These are phyloP conservation scores for Didymella pinodella DNA, from an alignment of 2,329 filamentous ascomycete genomes.

Conservation along the genomic window DNA sequence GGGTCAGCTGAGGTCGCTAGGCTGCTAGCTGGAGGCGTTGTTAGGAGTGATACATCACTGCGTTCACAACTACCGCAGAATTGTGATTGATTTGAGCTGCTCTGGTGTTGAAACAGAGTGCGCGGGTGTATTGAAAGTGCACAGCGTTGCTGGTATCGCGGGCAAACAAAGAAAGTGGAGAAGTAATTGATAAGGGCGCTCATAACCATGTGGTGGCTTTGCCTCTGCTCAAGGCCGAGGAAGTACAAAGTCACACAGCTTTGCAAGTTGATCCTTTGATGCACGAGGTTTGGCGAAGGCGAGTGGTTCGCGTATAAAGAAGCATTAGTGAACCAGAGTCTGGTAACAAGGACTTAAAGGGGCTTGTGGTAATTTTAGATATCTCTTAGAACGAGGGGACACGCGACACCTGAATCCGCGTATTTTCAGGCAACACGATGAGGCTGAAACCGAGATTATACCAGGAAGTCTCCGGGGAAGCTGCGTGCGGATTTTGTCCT, in stretches of 20 bases:
- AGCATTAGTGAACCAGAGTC: neutral
- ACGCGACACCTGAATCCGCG: neutral
- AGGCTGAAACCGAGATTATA: neutral
- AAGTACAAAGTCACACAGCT: neutral
- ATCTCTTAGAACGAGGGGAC: neutral
- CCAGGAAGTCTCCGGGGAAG: neutral
- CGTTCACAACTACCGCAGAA: neutral
- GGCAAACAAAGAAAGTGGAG: neutral
- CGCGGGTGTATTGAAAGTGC: neutral
- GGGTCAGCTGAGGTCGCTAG: slow-evolving; percentile 1
- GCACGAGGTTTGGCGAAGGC: neutral
- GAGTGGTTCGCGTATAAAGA: neutral
- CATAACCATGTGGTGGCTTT: neutral
- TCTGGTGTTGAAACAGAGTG: neutral
- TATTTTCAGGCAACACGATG: neutral
- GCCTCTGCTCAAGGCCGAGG: neutral
- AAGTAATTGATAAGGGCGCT: neutral
- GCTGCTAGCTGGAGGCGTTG: neutral
- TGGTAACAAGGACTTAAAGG: neutral
- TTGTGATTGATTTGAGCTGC: neutral
- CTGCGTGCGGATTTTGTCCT: neutral
- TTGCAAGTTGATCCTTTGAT: neutral
- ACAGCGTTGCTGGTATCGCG: neutral
- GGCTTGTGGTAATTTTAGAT: neutral
- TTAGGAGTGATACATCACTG: neutral